Evolutionary conservation across 2,329 filamentous ascomycete species (phyloP), one percentile per base, ranked within the genome.

Genomic region (Fusarium proliferatum): DNA sequence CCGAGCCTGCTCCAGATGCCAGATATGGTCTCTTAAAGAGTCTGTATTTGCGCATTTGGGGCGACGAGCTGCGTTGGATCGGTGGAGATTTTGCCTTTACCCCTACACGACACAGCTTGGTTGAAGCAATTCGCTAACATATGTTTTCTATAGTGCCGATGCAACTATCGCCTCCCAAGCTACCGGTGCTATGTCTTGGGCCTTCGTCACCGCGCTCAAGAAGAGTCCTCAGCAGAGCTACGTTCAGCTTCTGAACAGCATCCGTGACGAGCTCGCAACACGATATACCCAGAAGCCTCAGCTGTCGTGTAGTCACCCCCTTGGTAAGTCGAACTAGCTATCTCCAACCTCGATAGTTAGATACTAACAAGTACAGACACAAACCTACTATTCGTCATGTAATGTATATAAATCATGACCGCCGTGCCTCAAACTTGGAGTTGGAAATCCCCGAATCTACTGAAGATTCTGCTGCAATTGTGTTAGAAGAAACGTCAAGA

Each of bases 161-260:
- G 95, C 96, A n/a, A 93, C 91, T 26, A 98, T 98, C 77, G 91
- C 89, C 41, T 93, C 95, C 58, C 90, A 98, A 84, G 96, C 96
- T 34, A 98, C 96, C 0, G 96, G 96, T 59, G 96, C 96, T 80
- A 98, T 99, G 96, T 97, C 95, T 3, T 98, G 94, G 91, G 96
- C 96, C 15, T 99, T 99, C 82, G 95, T 99, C 81, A 93, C 88
- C 9, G 92, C 95, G 48, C 89, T 99, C 76, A 96, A 94, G 86
- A 97, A 97, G 88, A 97, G 98, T 82, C 95, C 96, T 1, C 95
- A 98, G 80, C 96, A 99, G 86, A 98, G 95, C 85, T 99, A 99
- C 80, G 95, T 99, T 58, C 93, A 98, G 85, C 86, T 99, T 71
- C 89, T 99, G 78, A 98, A 98, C 87, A 97, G 92, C 83, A 97